Base-by-base conservation (phyloP, 345 rosid genomes). In the Camelina sativa region DNA sequence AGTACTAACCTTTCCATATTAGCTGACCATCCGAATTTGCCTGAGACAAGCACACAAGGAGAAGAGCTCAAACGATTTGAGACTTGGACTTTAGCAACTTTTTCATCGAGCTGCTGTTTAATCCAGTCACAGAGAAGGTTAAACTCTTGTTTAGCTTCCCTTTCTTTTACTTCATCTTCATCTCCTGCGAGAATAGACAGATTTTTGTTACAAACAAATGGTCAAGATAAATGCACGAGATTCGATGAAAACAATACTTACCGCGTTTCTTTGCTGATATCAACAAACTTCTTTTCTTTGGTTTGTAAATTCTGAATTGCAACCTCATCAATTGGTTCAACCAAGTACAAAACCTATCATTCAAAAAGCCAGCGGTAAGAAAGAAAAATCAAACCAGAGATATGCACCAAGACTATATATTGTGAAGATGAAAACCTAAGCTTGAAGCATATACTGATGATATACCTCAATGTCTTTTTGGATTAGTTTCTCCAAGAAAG, bases 1-100 rank as follows among this genome's bases (percentile, higher is more conserved):
- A 32, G 58, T 61, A 64, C 85, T 46, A 62, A 94, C 96, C 99
- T 96, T 80, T 96, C 99, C 99, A 96, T 96, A 69, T 96, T 96
- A 47, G 98, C 98, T 19, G 97, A 96, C 98, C 99, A 96, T 12
- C 99, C 96, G 66, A 96, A 96, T 76, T 92, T 92, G 64, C 98
- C 98, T 54, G 97, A 92, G 65, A 96, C 99, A 74, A 96, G 98
- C 59, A 92, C 99, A 52, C 99, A 92, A 4, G 99, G 98, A 70
- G 99, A 92, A 32, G 97, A 89, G 73, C 96, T 88, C 64, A 92
- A 76, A 32, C 98, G 96, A 57, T 91, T 92, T 4, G 99, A 96
- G 68, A 96, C 82, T 88, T 96, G 95, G 56, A 96, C 97, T 80
- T 92, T 96, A 38, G 97, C 98, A 63, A 92, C 98, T 67, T 91